Evolutionary conservation across 768 basidiomycete species (phyloP), one percentile per base, ranked within the genome.

Genomic region (Chalciporus chontae): DNA sequence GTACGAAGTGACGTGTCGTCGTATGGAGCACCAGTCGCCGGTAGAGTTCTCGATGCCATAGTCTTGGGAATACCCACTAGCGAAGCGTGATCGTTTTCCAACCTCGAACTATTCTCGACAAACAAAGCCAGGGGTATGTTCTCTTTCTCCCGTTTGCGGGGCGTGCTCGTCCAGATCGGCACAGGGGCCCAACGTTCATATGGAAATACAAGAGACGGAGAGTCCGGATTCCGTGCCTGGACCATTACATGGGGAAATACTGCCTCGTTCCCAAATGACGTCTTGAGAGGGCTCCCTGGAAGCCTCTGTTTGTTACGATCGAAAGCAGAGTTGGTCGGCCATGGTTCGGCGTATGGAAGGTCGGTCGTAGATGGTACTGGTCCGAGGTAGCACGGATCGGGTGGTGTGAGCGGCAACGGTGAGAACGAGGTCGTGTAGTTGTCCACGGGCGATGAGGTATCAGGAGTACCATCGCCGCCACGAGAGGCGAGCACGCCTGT

Each of bases 121-220:
- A 52, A 46, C 5, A 53, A 29, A 41, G 18, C 48, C 38, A 40
- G 37, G n/a, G 40, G 43, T 2, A 47, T 15, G 23, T 14, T 14
- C 13, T 26, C 27, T n/a, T 24, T 17, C 36, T 59, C 47, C 18
- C 19, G 14, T 49, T 55, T 60, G 38, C 7, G 48, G 3, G 63
- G 63, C 0, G 63, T 63, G 43, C 63, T 66, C 31, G 59, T 59
- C 63, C 63, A 66, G 8, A 65, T 51, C 19, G 55, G 43, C 2
- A 40, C 8, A 8, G 61, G 43, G 38, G 32, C 43, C 61, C 61
- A 62, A 18, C 23, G 50, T 21, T 37, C 43, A 4, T 36, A 14
- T 9, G 15, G 15, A n/a, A 3, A n/a, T 3, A 36, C 29, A 17
- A 52, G 58, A 1, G 48, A 43, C 3, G 54, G 48, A 5, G 61